A percentile compares a stretch with the other conserved stretches of the same genome.
Conservation (phyloP, 345 rosid genomes). For the Trapa incisa region DNA sequence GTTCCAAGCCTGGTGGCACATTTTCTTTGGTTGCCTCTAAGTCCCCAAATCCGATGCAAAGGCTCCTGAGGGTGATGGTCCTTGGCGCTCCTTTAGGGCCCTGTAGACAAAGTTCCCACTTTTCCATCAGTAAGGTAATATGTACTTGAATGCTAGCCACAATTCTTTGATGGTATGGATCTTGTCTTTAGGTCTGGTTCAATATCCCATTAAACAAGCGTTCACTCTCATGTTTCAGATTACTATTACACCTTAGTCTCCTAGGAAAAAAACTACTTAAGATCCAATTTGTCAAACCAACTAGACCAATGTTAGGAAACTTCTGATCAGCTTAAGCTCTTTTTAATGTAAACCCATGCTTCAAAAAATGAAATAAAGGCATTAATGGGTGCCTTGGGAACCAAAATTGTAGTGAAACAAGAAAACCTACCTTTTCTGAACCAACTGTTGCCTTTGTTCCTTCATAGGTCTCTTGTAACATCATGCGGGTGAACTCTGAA, state of each 20-base stretch:
- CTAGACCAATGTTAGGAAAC: not conserved
- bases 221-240: not conserved
- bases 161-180: no score
- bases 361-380: not conserved
- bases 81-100: conserved; percentile 21
- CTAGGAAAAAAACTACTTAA: not conserved
- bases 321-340: not conserved
- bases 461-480: conserved; percentile 36
- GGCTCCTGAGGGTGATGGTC: conserved; percentile 24
- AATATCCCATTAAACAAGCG: not conserved
- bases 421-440: conserved; percentile 26
- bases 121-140: not conserved
- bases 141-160: no score
- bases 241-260: not conserved
- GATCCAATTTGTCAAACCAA: not conserved
- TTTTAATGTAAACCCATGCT: not conserved
- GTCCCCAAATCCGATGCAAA: conserved; percentile 63
- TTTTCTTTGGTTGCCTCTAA: conserved; percentile 52
- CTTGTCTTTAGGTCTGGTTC: no score
- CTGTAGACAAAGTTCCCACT: not conserved
- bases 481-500: conserved; percentile 69
- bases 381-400: not conserved
- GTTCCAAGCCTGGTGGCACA: conserved; percentile 43
- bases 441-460: conserved; percentile 19
- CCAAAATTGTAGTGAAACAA: not conserved